phyloP scores from a whole-genome alignment of 1,284 basidiomycete species.

The Mycena sp. region DNA sequence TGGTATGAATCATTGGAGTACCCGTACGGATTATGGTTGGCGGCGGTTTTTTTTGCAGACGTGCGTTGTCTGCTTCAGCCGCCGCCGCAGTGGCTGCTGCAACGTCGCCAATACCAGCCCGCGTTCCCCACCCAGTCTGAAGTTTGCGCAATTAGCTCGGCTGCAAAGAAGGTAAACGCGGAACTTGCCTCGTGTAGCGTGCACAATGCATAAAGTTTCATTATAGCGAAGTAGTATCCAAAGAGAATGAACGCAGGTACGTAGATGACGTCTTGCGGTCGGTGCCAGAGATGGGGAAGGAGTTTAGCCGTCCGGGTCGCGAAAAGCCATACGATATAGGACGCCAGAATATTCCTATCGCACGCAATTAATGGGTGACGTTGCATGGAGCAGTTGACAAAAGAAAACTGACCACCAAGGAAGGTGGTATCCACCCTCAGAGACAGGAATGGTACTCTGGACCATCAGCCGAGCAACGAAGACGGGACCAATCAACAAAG shows the following conservation, averaged over 20 bases:
- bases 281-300: conserved; percentile 87
- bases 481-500: conserved; percentile 83
- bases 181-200: conserved; percentile 78
- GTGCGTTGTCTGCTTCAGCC: conserved; percentile 45
- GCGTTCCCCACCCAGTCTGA: conserved; percentile 91
- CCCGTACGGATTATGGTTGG: conserved; percentile 14
- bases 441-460: conserved; percentile 78
- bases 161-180: conserved; percentile 8
- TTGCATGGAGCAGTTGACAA: conserved; percentile 2
- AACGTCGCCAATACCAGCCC: conserved; percentile 88
- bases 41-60: conserved; percentile 44
- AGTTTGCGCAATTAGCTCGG: conserved; percentile 2
- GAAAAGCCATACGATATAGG: conserved; percentile 83
- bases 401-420: conserved; percentile 82
- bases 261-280: conserved; percentile 87
- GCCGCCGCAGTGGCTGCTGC: conserved; percentile 75
- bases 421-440: conserved; percentile 85
- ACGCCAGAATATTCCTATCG: conserved; percentile 76
- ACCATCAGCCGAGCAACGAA: conserved; percentile 81
- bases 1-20: too few species aligned
- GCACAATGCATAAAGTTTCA: conserved; percentile 87
- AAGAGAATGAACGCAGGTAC: conserved; percentile 93
- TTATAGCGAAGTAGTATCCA: conserved; percentile 88
- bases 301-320: conserved; percentile 89
- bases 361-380: conserved; percentile 13